These are phyloP conservation scores for Penicillium sp. DNA, from an alignment of 2,329 filamentous ascomycete genomes.

Conservation along the genomic window DNA sequence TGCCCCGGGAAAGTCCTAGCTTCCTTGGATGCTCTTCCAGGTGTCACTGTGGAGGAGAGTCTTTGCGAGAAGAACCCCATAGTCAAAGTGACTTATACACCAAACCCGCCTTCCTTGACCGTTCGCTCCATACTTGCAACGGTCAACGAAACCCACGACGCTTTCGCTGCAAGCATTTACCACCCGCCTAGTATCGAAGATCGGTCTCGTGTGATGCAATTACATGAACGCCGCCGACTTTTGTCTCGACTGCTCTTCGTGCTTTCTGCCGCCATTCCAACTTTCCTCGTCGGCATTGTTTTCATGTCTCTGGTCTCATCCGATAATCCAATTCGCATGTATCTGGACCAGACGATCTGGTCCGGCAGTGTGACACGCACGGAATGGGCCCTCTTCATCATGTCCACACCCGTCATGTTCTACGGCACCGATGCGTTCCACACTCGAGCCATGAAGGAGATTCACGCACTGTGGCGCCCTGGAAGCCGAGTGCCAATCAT, in stretches of 20 bases:
- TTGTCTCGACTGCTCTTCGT: slow-evolving; percentile 67
- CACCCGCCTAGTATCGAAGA: slow-evolving; percentile 82
- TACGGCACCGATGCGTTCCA: slow-evolving; percentile 85
- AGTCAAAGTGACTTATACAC: slow-evolving; percentile 65
- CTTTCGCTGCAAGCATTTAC: slow-evolving; percentile 65
- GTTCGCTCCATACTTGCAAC: slow-evolving; percentile 67
- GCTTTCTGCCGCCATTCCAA: slow-evolving; percentile 67
- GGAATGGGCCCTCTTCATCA: slow-evolving; percentile 73
- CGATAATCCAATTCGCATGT: slow-evolving; percentile 55
- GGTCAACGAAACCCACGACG: slow-evolving; percentile 62
- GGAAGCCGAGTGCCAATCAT: slow-evolving; percentile 68
- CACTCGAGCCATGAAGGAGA: slow-evolving; percentile 69
- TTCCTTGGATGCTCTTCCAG: slow-evolving; percentile 46
- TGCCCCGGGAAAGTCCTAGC: slow-evolving; percentile 53
- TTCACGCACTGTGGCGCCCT: slow-evolving; percentile 70
- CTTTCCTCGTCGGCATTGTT: slow-evolving; percentile 80
- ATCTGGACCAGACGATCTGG: slow-evolving; percentile 66
- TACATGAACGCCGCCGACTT: slow-evolving; percentile 64
- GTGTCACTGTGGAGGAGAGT: slow-evolving; percentile 36
- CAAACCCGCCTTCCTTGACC: slow-evolving; percentile 64
- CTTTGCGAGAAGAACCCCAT: slow-evolving; percentile 62
- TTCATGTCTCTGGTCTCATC: slow-evolving; percentile 77
- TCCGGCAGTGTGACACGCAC: slow-evolving; percentile 67
- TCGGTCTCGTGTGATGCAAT: slow-evolving; percentile 67
- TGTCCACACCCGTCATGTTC: slow-evolving; percentile 83